Percentiles rank a stretch among this genome's conserved stretches.
Evolutionary conservation across 2,329 filamentous ascomycete species (phyloP).

Genomic region (Zymoseptoria crescenta): DNA sequence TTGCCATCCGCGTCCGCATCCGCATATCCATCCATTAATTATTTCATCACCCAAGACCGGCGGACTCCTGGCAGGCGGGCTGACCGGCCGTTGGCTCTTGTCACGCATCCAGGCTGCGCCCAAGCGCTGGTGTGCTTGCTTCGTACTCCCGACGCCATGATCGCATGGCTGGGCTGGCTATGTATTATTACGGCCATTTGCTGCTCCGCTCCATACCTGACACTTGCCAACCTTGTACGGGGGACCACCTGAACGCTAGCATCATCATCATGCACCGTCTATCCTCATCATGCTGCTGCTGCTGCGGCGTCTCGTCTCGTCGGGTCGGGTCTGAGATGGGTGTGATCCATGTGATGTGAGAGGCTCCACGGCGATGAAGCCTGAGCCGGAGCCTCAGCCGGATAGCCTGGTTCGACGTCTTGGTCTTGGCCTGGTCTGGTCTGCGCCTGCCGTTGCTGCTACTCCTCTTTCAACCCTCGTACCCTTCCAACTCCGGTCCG

Average conservation of each 20-base stretch:
- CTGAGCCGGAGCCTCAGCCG: not conserved
- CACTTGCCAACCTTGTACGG: not conserved
- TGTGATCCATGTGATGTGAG: not conserved
- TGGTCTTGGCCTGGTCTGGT: not conserved
- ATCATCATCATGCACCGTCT: constrained; percentile 1
- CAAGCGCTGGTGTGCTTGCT: not conserved
- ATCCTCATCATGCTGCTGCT: not conserved
- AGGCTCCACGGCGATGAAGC: not conserved
- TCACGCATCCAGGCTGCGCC: not conserved
- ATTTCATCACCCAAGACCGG: not conserved
- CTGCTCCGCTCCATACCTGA: not conserved
- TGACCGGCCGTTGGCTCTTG: not conserved
- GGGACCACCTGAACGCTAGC: constrained; percentile 1
- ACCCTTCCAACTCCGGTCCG: not conserved
- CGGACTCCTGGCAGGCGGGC: not conserved
- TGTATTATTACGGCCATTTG: not conserved
- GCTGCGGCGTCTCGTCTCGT: not conserved
- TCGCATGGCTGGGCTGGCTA: not conserved
- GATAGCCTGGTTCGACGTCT: not conserved
- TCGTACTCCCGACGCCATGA: not conserved
- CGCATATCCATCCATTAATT: not conserved
- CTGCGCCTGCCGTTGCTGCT: not conserved
- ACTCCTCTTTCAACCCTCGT: not conserved
- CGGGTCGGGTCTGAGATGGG: not conserved
- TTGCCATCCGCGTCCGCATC: not conserved